Base-by-base conservation (phyloP, 257 asterid genomes). In the Rehmannia glutinosa region DNA sequence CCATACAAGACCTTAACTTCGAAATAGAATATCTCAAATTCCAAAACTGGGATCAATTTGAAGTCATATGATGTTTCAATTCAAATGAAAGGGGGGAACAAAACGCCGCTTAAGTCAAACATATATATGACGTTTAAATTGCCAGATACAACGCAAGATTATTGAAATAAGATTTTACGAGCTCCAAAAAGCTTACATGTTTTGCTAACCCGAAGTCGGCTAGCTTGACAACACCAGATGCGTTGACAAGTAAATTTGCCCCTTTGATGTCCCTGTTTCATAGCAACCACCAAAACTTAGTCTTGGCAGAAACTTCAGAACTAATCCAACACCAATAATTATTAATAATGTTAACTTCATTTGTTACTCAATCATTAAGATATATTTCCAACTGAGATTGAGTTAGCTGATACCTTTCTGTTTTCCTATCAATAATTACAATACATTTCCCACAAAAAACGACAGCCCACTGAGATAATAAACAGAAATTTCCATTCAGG, bases 181-280 rank as follows among this genome's bases (percentile, higher is more conserved):
- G 52, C 15, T 45, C 15, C 24, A 6, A 45, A 74, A 71, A 52
- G 54, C 92, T 86, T 77, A 91, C 96, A 36, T 84, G 97, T 74
- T 91, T 91, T 9, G 97, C 97, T 72, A 91, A 62, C 59, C 97
- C 97, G 69, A 91, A 91, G 80, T 91, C 96, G 5, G 97, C 95
- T 62, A 88, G 85, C 84, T 91, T 91, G 75, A 91, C 97, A 66
- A 83, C 82, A n/a, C 96, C 97, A 47, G 82, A 74, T 60, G 97
- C 84, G 81, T 88, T 77, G 49, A 91, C 96, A 57, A 91, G 97
- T 71, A 91, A 83, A 77, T 91, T 91, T 12, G 97, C 84, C 66
- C 97, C 97, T 81, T 88, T 91, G 53, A 91, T 88, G 82, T 91
- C 97, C 86, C 97, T 91, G 74, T 21, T 3, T 21, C 17, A 69